Base-by-base conservation (phyloP, 1,139 yeast genomes). In the Kluyveromyces sp. region DNA sequence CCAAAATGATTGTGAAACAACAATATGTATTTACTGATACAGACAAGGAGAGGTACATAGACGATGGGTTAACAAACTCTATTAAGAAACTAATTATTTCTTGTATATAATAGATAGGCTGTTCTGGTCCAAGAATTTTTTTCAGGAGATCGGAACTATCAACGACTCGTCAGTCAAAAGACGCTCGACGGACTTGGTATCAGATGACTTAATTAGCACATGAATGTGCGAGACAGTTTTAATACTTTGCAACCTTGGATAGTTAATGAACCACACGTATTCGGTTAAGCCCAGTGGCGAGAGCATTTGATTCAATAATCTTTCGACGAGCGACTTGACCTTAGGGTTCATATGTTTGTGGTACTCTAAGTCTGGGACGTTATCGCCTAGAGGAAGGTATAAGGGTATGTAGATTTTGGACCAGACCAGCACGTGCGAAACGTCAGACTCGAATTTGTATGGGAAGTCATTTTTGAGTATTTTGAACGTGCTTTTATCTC, bases 201-300 rank as follows among this genome's bases (percentile, higher is more conserved):
- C 49, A 4, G 49, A 43, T 34, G 51, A 45, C 33, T 65, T 69
- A 34, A 79, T 57, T 27, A 79, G 59, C 4, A 80, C 76, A 61
- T 81, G 87, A 35, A 80, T 64, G 60, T 80, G 87, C 40, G 84
- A 79, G 41, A 80, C 70, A 27, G 75, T 67, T 55, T 71, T 73
- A 10, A 81, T 79, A 58, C 83, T 78, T 60, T 81, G 87, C 45
- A 81, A 64, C 25, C 72, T 68, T 21, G 76, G 72, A 78, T 83
- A 79, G 59, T 81, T 81, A 52, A 78, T 73, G 64, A 80, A 81
- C 86, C 85, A 80, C 8, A 69, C 60, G 38, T 54, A 58, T 34
- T 60, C 55, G 1, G 39, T 49, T 3, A 42, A 32, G 3, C 42
- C 37, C 35, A 57, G 33, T 3, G 48, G 49, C 5, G 39, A 38